Base-by-base conservation (phyloP, 768 basidiomycete species). In the Boletus tomentosulus region DNA sequence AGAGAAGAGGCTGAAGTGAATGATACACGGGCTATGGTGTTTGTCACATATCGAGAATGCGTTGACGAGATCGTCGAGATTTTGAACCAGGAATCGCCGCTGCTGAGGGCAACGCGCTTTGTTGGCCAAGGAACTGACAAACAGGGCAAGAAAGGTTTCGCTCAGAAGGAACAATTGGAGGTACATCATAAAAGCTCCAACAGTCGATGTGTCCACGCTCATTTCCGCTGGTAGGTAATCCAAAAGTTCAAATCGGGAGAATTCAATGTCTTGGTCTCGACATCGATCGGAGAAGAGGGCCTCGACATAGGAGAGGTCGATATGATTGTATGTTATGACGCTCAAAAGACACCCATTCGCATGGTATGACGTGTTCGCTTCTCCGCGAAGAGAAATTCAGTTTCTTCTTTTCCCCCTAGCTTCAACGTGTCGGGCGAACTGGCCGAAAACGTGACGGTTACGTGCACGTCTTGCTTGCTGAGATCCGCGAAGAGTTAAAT, bases 281-380 rank as follows among this genome's bases (percentile, higher is more conserved):
- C 97, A 5, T 96, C 89, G 4, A 92, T 99, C 51, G 97, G 97
- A 22, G 97, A 99, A 72, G 97, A 99, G 70, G 97, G 97, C 53
- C 77, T 99, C 16, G 97, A 99, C 68, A 99, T 99, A 51, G 97
- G 97, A 31, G 95, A 97, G 67, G 87, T 99, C 15, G 97, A 99
- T 67, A 77, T 94, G 65, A 96, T 98, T 52, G 76, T 98, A 46
- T 98, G 95, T 64, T 99, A 98, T 68, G 97, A 99, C 60, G 86
- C 94, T 25, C 92, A 95, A 63, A 97, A 96, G 74, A 92, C 92
- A 1, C 89, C 95, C 1, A 94, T 98, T 57, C 91, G 95, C 53
- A 93, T 97, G 89, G 96, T 96, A 68, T 48, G 84, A 58, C 24
- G 43, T 37, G 34, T 31, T 54, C 33, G 28, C 33, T 8, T 22